Percentiles rank a stretch among this genome's conserved stretches.
Conservation (phyloP, 495 filamentous ascomycete genomes). For the Talaromyces nanjingensis region DNA sequence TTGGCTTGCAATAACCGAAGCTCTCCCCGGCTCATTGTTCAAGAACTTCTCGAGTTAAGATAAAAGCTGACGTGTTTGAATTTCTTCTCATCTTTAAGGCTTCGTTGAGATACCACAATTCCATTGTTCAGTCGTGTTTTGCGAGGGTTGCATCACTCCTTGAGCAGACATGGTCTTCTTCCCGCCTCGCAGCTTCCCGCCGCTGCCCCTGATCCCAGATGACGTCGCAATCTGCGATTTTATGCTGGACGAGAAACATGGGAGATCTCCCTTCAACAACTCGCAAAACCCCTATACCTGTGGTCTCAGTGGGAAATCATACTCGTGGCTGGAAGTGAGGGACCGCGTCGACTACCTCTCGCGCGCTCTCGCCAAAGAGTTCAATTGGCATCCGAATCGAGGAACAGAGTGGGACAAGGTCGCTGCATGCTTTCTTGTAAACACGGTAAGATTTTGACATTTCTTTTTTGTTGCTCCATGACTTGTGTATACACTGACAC, state of each 20-base stretch:
- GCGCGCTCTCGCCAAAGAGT: conserved; percentile 60
- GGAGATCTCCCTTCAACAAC: conserved; percentile 54
- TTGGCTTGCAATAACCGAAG: conserved; percentile 5
- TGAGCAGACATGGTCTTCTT: conserved; percentile 63
- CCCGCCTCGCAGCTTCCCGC: conserved; percentile 60
- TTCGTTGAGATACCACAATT: background rate
- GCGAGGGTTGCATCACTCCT: background rate
- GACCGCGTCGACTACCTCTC: conserved; percentile 65
- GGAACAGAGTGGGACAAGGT: conserved; percentile 87
- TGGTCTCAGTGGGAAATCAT: conserved; percentile 66
- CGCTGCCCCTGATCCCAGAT: conserved; percentile 66
- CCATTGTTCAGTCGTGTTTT: background rate
- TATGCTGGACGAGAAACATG: conserved; percentile 68
- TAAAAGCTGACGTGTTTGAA: background rate
- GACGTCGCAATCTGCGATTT: conserved; percentile 73
- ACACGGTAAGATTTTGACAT: conserved; percentile 52
- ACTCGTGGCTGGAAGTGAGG: conserved; percentile 57
- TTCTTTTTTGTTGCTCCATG: background rate
- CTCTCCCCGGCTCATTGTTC: background rate
- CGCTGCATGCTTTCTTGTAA: conserved; percentile 66
- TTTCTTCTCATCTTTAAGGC: background rate
- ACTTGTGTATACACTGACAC: background rate
- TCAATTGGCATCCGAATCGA: conserved; percentile 67
- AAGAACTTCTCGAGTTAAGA: background rate
- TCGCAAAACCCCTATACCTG: conserved; percentile 76